phyloP scores from a whole-genome alignment of 140 eudicot genomes.

The Oenanthe javanica region DNA sequence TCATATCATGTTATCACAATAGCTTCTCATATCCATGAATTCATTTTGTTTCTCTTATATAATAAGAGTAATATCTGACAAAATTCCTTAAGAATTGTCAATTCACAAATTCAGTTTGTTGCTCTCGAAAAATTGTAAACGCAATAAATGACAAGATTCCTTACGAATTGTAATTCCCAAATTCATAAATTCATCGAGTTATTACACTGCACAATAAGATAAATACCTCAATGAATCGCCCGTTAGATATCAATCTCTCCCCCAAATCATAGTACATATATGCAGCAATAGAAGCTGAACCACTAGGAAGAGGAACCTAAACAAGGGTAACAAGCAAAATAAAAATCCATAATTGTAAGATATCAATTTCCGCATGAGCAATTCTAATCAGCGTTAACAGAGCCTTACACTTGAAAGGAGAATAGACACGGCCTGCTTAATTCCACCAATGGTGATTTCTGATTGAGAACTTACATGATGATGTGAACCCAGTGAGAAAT shows the following conservation, averaged over 20 bases:
- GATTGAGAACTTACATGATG: constrained; percentile 19
- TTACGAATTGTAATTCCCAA: not conserved
- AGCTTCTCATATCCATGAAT: not conserved
- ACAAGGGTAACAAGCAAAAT: constrained; percentile 9
- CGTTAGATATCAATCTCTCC: constrained; percentile 47
- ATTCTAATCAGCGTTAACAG: constrained; percentile 4
- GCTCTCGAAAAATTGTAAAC: not conserved
- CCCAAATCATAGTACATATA: constrained; percentile 61
- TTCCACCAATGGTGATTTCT: constrained; percentile 27
- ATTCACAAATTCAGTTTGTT: not conserved
- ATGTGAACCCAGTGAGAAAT: constrained; percentile 27
- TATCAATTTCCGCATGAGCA: constrained; percentile 1
- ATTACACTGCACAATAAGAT: not conserved
- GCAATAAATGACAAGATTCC: not conserved
- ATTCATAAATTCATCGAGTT: not conserved
- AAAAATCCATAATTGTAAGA: constrained; percentile 2
- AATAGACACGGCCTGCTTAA: constrained; percentile 41
- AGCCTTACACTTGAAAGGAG: constrained; percentile 58
- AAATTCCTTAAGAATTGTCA: not conserved
- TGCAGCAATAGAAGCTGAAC: constrained; percentile 56
- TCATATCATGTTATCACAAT: not conserved
- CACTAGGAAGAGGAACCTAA: constrained; percentile 54
- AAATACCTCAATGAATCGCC: constrained; percentile 64
- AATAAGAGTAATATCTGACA: not conserved
- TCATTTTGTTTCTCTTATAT: not conserved